Percentiles rank a stretch among this genome's conserved stretches.
phyloP scores from a whole-genome alignment of 148 eudicot genomes.

The Vaccinium darrowii region DNA sequence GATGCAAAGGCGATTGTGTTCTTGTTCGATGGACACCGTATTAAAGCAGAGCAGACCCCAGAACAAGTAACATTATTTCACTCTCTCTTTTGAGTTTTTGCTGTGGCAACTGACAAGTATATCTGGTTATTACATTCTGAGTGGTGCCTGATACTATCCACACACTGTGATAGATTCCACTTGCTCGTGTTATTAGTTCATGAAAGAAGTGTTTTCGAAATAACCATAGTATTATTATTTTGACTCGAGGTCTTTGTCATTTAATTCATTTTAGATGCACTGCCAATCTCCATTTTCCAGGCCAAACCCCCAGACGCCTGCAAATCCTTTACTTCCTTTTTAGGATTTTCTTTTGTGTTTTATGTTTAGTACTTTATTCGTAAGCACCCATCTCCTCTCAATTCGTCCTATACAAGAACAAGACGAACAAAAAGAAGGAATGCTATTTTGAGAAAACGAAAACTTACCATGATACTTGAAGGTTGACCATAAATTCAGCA shows the following conservation, averaged over 20 bases:
- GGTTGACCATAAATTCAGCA: not conserved
- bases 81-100: not conserved
- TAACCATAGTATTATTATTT: not conserved
- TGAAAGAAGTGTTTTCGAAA: not conserved
- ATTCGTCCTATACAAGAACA: no score
- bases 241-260: not conserved
- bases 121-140: not conserved
- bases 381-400: not conserved
- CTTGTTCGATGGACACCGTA: not conserved
- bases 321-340: not conserved
- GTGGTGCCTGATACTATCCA: not conserved
- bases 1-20: not conserved
- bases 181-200: not conserved
- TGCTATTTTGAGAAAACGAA: no score
- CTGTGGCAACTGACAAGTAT: not conserved
- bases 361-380: not conserved
- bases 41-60: slow-evolving; percentile 6
- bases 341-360: not conserved
- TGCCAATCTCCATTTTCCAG: not conserved
- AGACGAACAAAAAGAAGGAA: no score
- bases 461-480: no score
- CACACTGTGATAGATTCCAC: not conserved
- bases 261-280: not conserved
- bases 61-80: not conserved
- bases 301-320: not conserved